Conservation (phyloP, 1,139 yeast genomes). For the Suhomyces bokatorum region DNA sequence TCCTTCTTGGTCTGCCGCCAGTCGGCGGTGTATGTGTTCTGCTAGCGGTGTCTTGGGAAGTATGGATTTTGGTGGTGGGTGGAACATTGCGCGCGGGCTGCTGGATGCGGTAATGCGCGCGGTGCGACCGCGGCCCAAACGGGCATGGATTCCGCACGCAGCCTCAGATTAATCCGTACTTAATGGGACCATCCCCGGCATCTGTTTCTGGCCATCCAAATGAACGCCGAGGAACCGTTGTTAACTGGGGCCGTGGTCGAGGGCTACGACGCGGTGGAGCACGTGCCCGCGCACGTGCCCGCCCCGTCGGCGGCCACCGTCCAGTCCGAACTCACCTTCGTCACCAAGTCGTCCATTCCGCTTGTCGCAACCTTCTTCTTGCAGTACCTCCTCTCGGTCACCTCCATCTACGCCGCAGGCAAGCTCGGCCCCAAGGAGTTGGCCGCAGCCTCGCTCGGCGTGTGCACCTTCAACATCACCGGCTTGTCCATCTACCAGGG, state of each 20-base stretch:
- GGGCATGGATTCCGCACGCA: background rate
- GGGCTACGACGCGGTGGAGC: conserved; percentile 1
- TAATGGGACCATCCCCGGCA: background rate
- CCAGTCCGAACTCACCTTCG: conserved; percentile 29
- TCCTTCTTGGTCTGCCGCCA: conserved; percentile 3
- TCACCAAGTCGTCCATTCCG: conserved; percentile 35
- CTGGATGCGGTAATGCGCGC: conserved; percentile 5
- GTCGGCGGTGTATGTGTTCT: conserved; percentile 6
- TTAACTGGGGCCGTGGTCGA: conserved; percentile 31
- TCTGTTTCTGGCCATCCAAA: conserved; percentile 9
- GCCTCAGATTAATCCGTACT: background rate
- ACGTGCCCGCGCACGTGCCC: background rate
- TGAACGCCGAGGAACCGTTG: conserved; percentile 36
- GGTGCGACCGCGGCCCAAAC: background rate
- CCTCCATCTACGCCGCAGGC: conserved; percentile 37
- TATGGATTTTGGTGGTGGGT: no score
- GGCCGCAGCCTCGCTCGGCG: conserved; percentile 38
- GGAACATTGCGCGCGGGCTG: background rate
- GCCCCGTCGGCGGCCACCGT: conserved; percentile 6
- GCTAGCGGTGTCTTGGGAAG: background rate
- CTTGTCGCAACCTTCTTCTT: conserved; percentile 35
- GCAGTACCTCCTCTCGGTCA: conserved; percentile 36
- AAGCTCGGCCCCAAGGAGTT: conserved; percentile 34
- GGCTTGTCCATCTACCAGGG: conserved; percentile 42
- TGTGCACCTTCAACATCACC: conserved; percentile 39